Conservation (phyloP, 2,329 filamentous ascomycete species). For the Xylaria digitata region DNA sequence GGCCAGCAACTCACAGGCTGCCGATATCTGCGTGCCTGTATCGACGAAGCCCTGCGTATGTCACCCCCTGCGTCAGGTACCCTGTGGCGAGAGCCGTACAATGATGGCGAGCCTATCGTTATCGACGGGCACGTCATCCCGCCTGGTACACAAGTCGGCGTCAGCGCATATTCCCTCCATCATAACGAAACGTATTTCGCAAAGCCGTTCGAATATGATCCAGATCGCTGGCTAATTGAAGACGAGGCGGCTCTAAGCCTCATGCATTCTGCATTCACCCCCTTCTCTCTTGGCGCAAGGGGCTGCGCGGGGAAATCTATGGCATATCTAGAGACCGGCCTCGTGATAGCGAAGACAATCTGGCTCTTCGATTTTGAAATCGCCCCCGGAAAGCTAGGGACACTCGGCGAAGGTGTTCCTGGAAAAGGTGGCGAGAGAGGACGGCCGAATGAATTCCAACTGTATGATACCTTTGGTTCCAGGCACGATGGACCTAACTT, state of each 20-base stretch:
- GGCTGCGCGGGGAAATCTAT: constrained; percentile 62
- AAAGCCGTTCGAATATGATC: constrained; percentile 24
- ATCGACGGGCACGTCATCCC: constrained; percentile 34
- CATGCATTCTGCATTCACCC: constrained; percentile 51
- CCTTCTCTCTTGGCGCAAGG: constrained; percentile 40
- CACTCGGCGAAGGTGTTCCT: constrained; percentile 16
- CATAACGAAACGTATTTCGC: constrained; percentile 28
- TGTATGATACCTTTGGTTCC: constrained; percentile 33
- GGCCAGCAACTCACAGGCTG: constrained; percentile 22
- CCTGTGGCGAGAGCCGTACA: constrained; percentile 24
- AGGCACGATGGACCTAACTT: constrained; percentile 36
- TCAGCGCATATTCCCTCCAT: constrained; percentile 23
- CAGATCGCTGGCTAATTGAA: constrained; percentile 39
- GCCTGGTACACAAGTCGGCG: constrained; percentile 23
- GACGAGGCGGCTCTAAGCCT: constrained; percentile 23
- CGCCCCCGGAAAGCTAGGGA: constrained; percentile 18
- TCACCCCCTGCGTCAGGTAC: constrained; percentile 16
- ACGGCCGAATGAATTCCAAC: constrained; percentile 30
- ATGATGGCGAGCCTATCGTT: constrained; percentile 7
- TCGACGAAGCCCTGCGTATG: constrained; percentile 34
- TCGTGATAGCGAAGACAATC: constrained; percentile 56
- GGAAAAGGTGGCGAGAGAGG: neutral
- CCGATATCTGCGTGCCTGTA: constrained; percentile 30
- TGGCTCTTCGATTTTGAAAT: constrained; percentile 53
- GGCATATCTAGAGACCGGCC: constrained; percentile 57